These are phyloP conservation scores for Recurvomyces mirabilis DNA, from an alignment of 495 filamentous ascomycete genomes.

Conservation along the genomic window DNA sequence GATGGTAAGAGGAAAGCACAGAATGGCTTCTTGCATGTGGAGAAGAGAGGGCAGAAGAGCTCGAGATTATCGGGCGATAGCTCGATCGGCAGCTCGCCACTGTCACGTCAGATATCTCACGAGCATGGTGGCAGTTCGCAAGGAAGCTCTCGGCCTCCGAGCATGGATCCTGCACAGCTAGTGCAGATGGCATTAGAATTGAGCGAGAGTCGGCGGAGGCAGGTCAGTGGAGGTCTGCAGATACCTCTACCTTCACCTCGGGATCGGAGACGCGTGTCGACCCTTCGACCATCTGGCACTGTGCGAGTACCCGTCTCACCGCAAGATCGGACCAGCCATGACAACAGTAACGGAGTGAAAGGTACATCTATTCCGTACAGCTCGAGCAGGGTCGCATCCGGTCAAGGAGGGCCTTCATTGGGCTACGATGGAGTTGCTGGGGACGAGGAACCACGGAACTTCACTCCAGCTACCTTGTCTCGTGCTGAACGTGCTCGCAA, in stretches of 20 bases:
- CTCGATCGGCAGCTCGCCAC: slow-evolving; percentile 21
- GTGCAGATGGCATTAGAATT: slow-evolving; percentile 82
- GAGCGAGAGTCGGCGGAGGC: slow-evolving; percentile 66
- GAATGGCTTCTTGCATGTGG: slow-evolving; percentile 11
- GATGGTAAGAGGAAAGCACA: slow-evolving; percentile 20
- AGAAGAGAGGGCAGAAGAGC: slow-evolving; percentile 5
- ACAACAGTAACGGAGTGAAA: background rate
- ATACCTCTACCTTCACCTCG: slow-evolving; percentile 21
- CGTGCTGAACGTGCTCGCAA: slow-evolving; percentile 68
- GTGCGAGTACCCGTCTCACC: background rate
- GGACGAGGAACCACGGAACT: background rate
- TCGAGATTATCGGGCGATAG: slow-evolving; percentile 7
- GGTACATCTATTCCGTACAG: background rate
- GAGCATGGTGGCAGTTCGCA: background rate
- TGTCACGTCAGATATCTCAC: slow-evolving; percentile 21
- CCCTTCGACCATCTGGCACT: background rate
- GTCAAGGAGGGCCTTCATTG: too few species aligned
- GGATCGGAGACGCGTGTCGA: slow-evolving; percentile 15
- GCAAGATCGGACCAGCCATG: slow-evolving; percentile 3
- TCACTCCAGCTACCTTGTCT: slow-evolving; percentile 57
- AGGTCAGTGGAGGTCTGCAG: slow-evolving; percentile 26
- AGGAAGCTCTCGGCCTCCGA: slow-evolving; percentile 2
- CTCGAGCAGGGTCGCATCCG: background rate
- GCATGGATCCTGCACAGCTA: slow-evolving; percentile 65
- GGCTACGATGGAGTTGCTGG: background rate